Percentiles rank a stretch among this genome's conserved stretches.
Conservation (phyloP, 805 yeast genomes). For the Komagataella ulmi region DNA sequence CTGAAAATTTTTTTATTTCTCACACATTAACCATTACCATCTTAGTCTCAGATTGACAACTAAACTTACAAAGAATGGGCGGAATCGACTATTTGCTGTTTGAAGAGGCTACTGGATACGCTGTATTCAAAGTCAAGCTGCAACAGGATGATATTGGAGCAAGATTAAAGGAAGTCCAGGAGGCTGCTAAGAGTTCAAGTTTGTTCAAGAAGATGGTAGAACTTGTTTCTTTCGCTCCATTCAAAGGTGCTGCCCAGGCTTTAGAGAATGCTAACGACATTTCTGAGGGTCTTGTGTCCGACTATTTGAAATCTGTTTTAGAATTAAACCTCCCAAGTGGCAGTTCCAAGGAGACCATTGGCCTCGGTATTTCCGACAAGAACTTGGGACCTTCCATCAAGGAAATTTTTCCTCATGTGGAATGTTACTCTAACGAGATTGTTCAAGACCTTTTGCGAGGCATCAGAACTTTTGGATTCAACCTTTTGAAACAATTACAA, state of each 20-base stretch:
- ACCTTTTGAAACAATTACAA: constrained; percentile 81
- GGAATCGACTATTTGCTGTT: constrained; percentile 83
- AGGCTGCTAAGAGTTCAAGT: constrained; percentile 73
- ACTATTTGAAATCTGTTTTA: constrained; percentile 76
- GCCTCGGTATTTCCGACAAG: constrained; percentile 85
- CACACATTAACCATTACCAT: neutral
- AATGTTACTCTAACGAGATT: constrained; percentile 81
- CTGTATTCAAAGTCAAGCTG: constrained; percentile 82
- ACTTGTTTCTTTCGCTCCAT: constrained; percentile 91
- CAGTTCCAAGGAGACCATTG: constrained; percentile 50
- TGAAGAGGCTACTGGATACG: constrained; percentile 98
- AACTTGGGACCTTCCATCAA: constrained; percentile 95
- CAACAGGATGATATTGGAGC: constrained; percentile 94
- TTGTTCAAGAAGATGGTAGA: constrained; percentile 87
- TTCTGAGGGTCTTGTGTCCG: constrained; percentile 92
- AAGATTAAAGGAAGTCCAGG: constrained; percentile 87
- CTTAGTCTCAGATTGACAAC: neutral
- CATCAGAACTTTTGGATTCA: constrained; percentile 79
- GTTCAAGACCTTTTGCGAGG: constrained; percentile 95
- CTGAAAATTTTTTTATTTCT: neutral
- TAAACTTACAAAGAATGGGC: constrained; percentile 27
- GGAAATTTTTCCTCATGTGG: constrained; percentile 79
- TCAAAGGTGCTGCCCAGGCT: constrained; percentile 99
- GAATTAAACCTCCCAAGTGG: constrained; percentile 85
- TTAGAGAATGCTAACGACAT: constrained; percentile 96